Evolutionary conservation across 345 rosid species (phyloP).

Genomic region (Nasturtium officinale): DNA sequence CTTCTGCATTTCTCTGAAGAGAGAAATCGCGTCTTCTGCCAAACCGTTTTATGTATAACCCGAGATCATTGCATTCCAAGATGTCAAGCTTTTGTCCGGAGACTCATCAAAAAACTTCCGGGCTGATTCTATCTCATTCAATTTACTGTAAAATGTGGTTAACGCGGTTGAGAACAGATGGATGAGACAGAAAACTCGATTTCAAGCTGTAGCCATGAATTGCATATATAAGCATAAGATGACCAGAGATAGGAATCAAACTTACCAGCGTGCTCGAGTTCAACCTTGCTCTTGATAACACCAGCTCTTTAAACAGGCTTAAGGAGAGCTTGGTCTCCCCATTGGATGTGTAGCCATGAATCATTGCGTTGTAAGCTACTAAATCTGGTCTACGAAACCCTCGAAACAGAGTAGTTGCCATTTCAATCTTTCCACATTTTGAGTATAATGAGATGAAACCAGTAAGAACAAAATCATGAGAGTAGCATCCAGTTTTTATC

Average conservation of each 20-base stretch:
- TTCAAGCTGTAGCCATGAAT: conserved; percentile 64
- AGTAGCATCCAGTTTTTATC: conserved; percentile 54
- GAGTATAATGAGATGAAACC: conserved; percentile 68
- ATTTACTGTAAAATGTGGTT: conserved; percentile 62
- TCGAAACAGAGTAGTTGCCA: conserved; percentile 51
- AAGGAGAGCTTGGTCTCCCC: conserved; percentile 55
- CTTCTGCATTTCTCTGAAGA: conserved; percentile 66
- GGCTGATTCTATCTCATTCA: conserved; percentile 64
- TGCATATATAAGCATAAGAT: conserved; percentile 51
- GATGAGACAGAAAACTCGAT: conserved; percentile 50
- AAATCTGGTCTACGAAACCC: conserved; percentile 60
- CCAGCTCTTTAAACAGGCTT: conserved; percentile 54
- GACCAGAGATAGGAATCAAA: conserved; percentile 69
- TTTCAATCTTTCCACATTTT: conserved; percentile 56
- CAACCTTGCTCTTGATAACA: conserved; percentile 51
- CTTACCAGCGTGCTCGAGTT: conserved; percentile 69
- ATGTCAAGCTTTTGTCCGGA: conserved; percentile 61
- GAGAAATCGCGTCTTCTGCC: conserved; percentile 65
- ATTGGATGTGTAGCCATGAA: conserved; percentile 66
- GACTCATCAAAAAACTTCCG: conserved; percentile 58
- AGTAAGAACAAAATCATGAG: conserved; percentile 59
- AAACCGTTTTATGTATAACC: conserved; percentile 82
- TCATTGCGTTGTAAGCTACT: conserved; percentile 79
- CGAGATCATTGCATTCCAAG: conserved; percentile 87
- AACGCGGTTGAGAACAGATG: conserved; percentile 67